Evolutionary conservation across 768 basidiomycete species (phyloP), one percentile per base, ranked within the genome.

Genomic region (Phaffia tasmanica): DNA sequence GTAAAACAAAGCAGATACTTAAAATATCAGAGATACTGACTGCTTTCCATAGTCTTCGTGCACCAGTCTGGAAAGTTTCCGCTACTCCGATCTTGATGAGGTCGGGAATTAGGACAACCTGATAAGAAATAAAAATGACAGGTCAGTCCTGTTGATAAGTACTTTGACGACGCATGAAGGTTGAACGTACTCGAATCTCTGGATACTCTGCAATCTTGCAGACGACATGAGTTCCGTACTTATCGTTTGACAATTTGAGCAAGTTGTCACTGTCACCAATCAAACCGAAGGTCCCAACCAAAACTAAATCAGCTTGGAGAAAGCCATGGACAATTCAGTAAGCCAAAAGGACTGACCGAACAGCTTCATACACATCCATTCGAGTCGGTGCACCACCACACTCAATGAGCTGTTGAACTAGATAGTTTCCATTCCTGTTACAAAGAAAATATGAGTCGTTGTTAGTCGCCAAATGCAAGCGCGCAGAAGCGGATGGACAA

Each of bases 151-250:
- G n/a, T n/a, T n/a, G n/a, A n/a, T n/a, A 49, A 9, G 48, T 35
- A 46, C 19, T 18, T 27, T 27, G 18, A 53, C n/a, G 51, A 21
- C 21, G 16, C 8, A 21, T 4, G 27, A 53, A 4, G 4, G 16
- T 27, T 7, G n/a, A 18, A 57, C 66, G 8, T 0, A 75, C 74
- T 66, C 74, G 72, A 16, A 75, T 62, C 48, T 74, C 75, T 51
- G 70, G 65, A 46, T 69, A 66, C 19, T 72, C 69, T 29, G 74
- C 69, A 19, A 71, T 72, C 63, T 75, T 75, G 68, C 73, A 74
- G 35, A 75, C 65, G 51, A 75, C 75, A 59, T 75, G 75, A 1
- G 73, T 74, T 2, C 75, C 75, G 64, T 74, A 74, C 62, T 74
- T 74, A 65, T 75, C 71, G 60, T 71, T 73, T 1, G 74, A 72